Conservation (phyloP, 2,329 filamentous ascomycete genomes). For the Penicillium sp. region DNA sequence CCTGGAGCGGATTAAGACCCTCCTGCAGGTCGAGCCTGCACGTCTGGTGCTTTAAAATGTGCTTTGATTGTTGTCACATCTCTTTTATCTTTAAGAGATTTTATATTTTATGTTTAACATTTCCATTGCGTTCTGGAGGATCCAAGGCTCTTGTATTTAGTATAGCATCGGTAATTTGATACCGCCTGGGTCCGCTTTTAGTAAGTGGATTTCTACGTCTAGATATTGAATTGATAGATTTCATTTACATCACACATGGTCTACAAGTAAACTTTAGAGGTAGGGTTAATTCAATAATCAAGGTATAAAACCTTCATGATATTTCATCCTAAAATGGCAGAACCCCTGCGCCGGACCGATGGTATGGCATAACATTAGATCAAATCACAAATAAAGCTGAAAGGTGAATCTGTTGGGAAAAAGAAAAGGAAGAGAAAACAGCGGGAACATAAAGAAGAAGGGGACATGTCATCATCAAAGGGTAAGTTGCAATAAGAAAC, state of each 20-base stretch:
- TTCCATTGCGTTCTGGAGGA: constrained; percentile 13
- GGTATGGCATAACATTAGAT: constrained; percentile 6
- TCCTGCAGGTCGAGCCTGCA: constrained; percentile 78
- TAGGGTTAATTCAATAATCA: neutral
- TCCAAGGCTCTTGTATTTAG: constrained; percentile 23
- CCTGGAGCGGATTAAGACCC: constrained; percentile 79
- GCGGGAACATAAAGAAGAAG: neutral
- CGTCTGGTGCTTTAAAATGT: constrained; percentile 61
- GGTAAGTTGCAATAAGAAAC: constrained; percentile 12
- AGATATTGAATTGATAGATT: neutral
- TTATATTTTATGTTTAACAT: constrained; percentile 16
- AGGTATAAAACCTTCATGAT: constrained; percentile 1
- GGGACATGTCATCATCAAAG: constrained; percentile 33
- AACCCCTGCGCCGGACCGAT: constrained; percentile 3
- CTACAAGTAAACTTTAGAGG: neutral
- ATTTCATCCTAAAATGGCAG: constrained; percentile 3
- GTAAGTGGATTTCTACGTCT: neutral
- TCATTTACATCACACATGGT: neutral
- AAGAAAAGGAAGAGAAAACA: neutral
- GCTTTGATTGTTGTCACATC: constrained; percentile 13
- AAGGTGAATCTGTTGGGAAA: neutral
- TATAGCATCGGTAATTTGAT: constrained; percentile 31
- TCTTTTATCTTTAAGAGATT: constrained; percentile 7
- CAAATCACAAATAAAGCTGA: neutral
- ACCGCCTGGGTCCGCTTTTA: constrained; percentile 15